These are phyloP conservation scores for Ophiocordyceps camponoti-saundersi DNA, from an alignment of 2,329 filamentous ascomycete species.

Conservation along the genomic window DNA sequence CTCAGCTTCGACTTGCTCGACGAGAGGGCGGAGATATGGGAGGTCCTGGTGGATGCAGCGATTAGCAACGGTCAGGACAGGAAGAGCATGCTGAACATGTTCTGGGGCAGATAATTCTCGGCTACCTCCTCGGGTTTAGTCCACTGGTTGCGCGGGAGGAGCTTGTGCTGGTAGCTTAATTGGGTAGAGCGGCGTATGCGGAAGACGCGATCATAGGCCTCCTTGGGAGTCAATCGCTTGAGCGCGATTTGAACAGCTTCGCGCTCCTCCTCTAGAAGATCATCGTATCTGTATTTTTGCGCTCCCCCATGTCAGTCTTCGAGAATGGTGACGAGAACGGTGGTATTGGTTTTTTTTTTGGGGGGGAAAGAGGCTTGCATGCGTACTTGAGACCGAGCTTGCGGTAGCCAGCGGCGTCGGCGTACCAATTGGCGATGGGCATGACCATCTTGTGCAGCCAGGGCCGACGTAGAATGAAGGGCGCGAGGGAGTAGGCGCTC, in stretches of 20 bases:
- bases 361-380: not conserved
- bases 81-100: not conserved
- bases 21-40: constrained; percentile 35
- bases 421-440: constrained; percentile 80
- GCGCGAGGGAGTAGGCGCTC: constrained; percentile 58
- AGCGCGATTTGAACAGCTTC: constrained; percentile 74
- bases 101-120: too few species aligned
- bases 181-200: constrained; percentile 92
- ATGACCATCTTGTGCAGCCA: constrained; percentile 63
- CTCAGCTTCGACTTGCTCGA: constrained; percentile 32
- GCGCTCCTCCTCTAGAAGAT: constrained; percentile 86
- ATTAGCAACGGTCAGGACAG: not conserved
- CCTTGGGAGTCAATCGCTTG: constrained; percentile 76
- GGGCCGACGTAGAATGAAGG: constrained; percentile 66
- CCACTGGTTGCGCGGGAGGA: constrained; percentile 45
- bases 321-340: not conserved
- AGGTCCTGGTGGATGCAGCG: constrained; percentile 22
- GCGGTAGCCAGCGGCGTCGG: constrained; percentile 78
- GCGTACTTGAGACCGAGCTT: constrained; percentile 74
- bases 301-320: not conserved
- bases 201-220: constrained; percentile 93
- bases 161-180: constrained; percentile 45
- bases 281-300: constrained; percentile 54
- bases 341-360: not conserved
- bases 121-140: constrained; percentile 36